Evolutionary conservation across 2,329 filamentous ascomycete species (phyloP), one percentile per base, ranked within the genome.

Genomic region (Plectosphaerella sp.): DNA sequence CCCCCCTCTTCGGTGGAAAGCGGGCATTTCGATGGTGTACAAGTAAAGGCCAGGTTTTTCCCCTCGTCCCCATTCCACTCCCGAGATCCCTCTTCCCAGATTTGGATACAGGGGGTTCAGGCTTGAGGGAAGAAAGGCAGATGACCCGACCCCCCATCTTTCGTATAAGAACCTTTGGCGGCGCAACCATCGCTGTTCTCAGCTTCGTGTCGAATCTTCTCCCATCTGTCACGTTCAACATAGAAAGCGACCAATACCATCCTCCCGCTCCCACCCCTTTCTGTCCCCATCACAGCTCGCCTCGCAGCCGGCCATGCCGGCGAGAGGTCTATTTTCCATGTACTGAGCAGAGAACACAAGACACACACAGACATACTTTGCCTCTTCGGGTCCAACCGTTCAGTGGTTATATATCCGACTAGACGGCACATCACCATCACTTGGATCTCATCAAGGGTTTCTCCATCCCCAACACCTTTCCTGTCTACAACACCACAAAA

Each of bases 271-370:
- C 16, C 33, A 16, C 15, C 45, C 28, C 46, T 28, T 20, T 22
- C 22, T 24, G 9, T 18, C 11, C 28, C 33, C 11, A 18, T 16
- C 45, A 33, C 46, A 48, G 46, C 46, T 37, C 28, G 45, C 45
- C 35, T 33, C 43, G 56, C 53, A 57, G 55, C 55, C 55, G 55
- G 55, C 54, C 54, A 56, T 48, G 54, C 55, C 54, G 55, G 54
- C 54, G 37, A 15, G 33, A 53, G 47, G 46, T 18, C 43, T 5
- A 33, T 33, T 16, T 20, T 15, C 8, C 11, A 47, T 37, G 52
- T 52, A 35, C 51, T 37, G 39, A 39, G 28, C 8, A 15, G 37
- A 39, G 37, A 22, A 22, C 37, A 39, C 37, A 16, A 39, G 15
- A 39, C 15, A 14, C 35, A 39, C 15, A 39, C 9, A 22, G 42